Percentiles rank a stretch among this genome's conserved stretches.
phyloP scores from a whole-genome alignment of 2,329 filamentous ascomycete species.

The Drechslera avenae region DNA sequence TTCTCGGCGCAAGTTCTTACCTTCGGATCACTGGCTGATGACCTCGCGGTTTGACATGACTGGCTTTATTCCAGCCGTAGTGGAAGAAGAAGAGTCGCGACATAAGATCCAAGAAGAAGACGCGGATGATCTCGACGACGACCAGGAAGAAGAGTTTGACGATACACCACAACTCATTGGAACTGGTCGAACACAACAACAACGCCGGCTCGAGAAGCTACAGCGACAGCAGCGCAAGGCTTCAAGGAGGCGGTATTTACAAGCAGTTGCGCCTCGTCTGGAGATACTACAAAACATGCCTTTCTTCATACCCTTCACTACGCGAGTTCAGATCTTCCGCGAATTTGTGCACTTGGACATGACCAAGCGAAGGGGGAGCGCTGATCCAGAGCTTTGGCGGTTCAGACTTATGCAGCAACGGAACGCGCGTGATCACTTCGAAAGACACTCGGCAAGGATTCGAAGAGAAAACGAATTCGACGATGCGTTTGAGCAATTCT shows the following conservation, averaged over 20 bases:
- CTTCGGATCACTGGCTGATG: constrained; percentile 92
- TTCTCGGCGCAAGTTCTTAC: constrained; percentile 83
- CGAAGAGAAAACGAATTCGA: constrained; percentile 78
- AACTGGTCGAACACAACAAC: constrained; percentile 66
- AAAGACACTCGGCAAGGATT: constrained; percentile 74
- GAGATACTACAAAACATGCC: constrained; percentile 96
- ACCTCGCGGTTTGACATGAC: constrained; percentile 85
- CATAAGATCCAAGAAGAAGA: constrained; percentile 70
- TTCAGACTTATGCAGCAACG: constrained; percentile 54
- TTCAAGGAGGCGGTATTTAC: constrained; percentile 72
- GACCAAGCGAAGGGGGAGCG: constrained; percentile 68
- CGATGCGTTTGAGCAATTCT: constrained; percentile 86
- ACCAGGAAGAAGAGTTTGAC: constrained; percentile 48
- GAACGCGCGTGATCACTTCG: constrained; percentile 44
- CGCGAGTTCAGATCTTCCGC: constrained; percentile 88
- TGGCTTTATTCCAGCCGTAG: constrained; percentile 83
- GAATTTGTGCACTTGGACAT: constrained; percentile 91
- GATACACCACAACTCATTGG: constrained; percentile 53
- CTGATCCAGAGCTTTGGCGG: constrained; percentile 78
- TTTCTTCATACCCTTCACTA: constrained; percentile 92
- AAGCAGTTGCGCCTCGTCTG: constrained; percentile 80
- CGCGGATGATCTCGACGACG: constrained; percentile 59
- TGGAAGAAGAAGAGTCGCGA: constrained; percentile 80
- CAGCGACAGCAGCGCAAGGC: constrained; percentile 68
- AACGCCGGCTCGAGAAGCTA: constrained; percentile 65